Conservation (phyloP, 208 protist species). For the Leishmania arabica region DNA sequence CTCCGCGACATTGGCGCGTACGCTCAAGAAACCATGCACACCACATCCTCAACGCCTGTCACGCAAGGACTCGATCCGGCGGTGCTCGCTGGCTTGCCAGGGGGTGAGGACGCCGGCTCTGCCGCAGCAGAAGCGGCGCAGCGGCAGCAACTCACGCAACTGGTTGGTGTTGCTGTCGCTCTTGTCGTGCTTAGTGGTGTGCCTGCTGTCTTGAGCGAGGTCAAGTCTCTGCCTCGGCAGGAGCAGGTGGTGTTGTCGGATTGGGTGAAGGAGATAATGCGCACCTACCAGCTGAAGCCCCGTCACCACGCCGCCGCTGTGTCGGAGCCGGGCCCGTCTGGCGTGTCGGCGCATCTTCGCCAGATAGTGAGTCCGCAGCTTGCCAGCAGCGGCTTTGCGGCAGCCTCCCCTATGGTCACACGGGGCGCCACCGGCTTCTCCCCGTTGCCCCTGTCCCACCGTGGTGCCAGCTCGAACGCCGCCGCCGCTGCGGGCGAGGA, state of each 20-base stretch:
- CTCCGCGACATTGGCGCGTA: conserved; percentile 48
- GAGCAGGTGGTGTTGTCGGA: conserved; percentile 66
- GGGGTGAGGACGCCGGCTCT: conserved; percentile 8
- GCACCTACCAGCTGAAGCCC: conserved; percentile 42
- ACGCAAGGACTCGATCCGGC: conserved; percentile 21
- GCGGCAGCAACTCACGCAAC: conserved; percentile 19
- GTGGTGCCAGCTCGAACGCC: neutral
- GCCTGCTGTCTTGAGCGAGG: conserved; percentile 26
- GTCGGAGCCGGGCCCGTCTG: neutral
- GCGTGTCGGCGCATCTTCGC: neutral
- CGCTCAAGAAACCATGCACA: conserved; percentile 35
- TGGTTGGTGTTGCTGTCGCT: conserved; percentile 50
- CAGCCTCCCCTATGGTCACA: neutral
- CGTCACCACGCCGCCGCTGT: conserved; percentile 9
- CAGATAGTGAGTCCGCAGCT: neutral
- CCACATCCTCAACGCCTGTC: conserved; percentile 31
- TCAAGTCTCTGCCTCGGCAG: conserved; percentile 49
- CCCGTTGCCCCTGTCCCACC: neutral
- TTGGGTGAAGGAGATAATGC: conserved; percentile 50
- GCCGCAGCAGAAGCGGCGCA: neutral
- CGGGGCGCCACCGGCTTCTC: neutral
- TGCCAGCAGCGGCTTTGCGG: neutral
- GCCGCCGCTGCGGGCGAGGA: conserved; percentile 11
- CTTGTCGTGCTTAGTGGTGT: conserved; percentile 66
- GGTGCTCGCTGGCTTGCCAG: conserved; percentile 25